phyloP scores from a whole-genome alignment of 345 rosid species.

The Acer negundo region DNA sequence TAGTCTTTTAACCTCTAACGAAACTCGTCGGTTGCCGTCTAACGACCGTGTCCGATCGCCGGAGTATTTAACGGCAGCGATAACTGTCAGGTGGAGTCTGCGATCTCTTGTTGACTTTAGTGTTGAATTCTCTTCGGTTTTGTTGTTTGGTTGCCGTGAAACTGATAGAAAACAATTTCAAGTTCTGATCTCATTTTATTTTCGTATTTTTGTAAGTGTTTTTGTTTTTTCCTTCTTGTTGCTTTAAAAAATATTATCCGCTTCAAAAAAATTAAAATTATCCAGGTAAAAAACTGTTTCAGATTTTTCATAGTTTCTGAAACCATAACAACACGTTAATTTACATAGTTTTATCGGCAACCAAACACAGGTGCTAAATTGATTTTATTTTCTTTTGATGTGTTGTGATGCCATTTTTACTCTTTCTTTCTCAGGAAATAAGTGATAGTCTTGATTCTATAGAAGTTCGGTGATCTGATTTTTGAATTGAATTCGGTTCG shows the following conservation, averaged over 20 bases:
- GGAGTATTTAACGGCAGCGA: background rate
- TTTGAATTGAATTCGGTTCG: background rate
- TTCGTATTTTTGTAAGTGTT: no score
- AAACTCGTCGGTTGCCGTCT: background rate
- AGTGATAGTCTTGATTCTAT: background rate
- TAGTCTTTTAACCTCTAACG: background rate
- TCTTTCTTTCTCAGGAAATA: background rate
- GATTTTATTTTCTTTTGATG: background rate
- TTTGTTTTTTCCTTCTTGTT: background rate
- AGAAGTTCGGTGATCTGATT: conserved; percentile 7
- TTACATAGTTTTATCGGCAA: background rate
- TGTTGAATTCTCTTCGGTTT: conserved; percentile 1
- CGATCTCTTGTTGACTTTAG: background rate
- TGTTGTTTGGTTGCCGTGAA: conserved; percentile 24
- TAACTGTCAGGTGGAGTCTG: background rate
- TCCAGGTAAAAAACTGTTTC: background rate
- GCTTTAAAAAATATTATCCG: background rate
- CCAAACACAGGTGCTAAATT: background rate
- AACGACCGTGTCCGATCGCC: conserved; percentile 12
- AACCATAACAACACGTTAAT: background rate
- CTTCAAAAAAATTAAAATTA: background rate
- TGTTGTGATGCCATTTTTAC: background rate
- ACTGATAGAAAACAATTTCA: background rate
- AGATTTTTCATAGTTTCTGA: background rate
- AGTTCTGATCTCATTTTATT: background rate